These are phyloP conservation scores for Lasiosphaeriaceae sp. DNA, from an alignment of 495 filamentous ascomycete genomes.

Conservation along the genomic window DNA sequence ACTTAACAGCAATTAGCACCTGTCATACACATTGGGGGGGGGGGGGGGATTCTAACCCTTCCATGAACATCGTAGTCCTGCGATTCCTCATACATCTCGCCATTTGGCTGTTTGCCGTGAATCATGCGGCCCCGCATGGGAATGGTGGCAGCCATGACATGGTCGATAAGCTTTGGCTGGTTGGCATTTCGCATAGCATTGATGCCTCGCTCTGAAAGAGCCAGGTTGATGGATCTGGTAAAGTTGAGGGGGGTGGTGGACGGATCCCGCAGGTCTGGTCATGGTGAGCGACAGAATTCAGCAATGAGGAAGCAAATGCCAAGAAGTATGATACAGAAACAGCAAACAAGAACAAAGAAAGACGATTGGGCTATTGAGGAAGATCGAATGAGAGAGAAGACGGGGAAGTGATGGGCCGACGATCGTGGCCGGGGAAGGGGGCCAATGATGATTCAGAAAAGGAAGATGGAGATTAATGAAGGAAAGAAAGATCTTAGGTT, in stretches of 20 bases:
- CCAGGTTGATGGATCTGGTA: slow-evolving; percentile 95
- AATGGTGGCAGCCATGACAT: slow-evolving; percentile 71
- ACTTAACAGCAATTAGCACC: slow-evolving; percentile 28
- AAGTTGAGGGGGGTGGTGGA: slow-evolving; percentile 88
- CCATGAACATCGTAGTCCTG: slow-evolving; percentile 91
- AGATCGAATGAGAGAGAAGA: too few relatives aligned
- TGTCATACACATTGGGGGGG: neutral
- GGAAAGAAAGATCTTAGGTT: neutral
- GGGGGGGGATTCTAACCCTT: slow-evolving; percentile 50
- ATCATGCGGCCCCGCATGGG: slow-evolving; percentile 99
- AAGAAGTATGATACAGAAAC: neutral
- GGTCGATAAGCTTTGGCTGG: slow-evolving; percentile 61
- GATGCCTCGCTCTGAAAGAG: slow-evolving; percentile 91
- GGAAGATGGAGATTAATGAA: neutral
- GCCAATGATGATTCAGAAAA: too few relatives aligned
- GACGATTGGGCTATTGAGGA: too few relatives aligned
- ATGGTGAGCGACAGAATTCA: neutral
- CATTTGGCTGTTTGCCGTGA: slow-evolving; percentile 63
- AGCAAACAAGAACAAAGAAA: too few relatives aligned
- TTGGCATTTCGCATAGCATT: slow-evolving; percentile 71
- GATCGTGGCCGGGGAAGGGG: too few relatives aligned
- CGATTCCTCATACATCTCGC: slow-evolving; percentile 66
- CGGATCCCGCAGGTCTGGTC: slow-evolving; percentile 76
- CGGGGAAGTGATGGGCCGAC: too few relatives aligned
- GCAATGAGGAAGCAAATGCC: neutral